A percentile compares a stretch with the other conserved stretches of the same genome.
phyloP scores from a whole-genome alignment of 257 asterid species.

The Nicotiana noctiflora region DNA sequence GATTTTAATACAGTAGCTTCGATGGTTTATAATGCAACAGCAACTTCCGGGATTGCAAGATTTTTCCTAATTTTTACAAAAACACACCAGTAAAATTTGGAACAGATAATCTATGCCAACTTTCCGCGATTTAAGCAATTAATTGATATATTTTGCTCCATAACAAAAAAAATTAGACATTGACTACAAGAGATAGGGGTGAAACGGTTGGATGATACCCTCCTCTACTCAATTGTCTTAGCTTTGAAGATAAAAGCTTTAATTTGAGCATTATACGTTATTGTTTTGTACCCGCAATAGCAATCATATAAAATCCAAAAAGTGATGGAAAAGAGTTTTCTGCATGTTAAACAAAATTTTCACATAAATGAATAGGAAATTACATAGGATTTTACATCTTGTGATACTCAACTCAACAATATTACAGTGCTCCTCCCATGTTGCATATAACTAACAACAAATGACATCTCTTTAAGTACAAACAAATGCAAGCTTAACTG shows the following conservation, averaged over 20 bases:
- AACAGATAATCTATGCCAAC: too few species aligned
- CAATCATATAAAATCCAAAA: background rate
- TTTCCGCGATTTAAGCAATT: too few species aligned
- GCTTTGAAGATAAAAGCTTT: background rate
- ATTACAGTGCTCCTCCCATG: background rate
- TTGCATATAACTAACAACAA: background rate
- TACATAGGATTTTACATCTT: conserved; percentile 1
- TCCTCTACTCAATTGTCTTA: too few species aligned
- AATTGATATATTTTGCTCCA: too few species aligned
- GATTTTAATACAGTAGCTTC: too few species aligned
- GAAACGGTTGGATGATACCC: too few species aligned
- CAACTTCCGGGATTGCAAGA: too few species aligned
- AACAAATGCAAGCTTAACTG: background rate
- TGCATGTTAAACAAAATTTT: background rate
- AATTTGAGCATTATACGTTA: background rate
- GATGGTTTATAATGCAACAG: too few species aligned
- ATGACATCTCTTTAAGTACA: background rate
- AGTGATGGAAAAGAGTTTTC: background rate
- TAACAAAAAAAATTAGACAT: too few species aligned
- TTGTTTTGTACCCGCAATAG: background rate
- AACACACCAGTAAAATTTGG: too few species aligned
- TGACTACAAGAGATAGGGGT: too few species aligned
- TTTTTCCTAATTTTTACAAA: too few species aligned
- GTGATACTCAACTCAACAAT: background rate
- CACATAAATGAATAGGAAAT: background rate